Base-by-base conservation (phyloP, 2,329 filamentous ascomycete genomes). In the Escovopsis weberi region DNA sequence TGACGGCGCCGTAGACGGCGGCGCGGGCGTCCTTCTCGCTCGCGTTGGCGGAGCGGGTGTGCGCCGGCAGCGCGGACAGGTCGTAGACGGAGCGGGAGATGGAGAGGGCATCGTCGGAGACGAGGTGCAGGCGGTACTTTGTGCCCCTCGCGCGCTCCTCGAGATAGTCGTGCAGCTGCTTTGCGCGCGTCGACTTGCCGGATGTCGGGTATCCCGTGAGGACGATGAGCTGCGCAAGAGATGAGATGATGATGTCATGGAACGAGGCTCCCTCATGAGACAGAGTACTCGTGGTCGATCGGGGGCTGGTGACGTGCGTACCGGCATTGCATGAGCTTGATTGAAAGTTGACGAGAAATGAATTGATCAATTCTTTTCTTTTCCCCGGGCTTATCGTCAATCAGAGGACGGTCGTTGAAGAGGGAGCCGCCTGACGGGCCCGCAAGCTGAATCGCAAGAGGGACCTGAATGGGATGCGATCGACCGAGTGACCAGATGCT, bases 21-120 rank as follows among this genome's bases (percentile, higher is more conserved):
- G 85, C 85, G 26, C 85, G 76, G 1, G 84, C 85, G 62, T 89
- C 82, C 59, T 93, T 93, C 57, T 93, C 85, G 1, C 78, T 73
- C 26, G 76, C 73, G 52, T 83, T 83, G 45, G 83, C 82, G 26
- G 80, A 82, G 46, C 82, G 76, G 32, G 73, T 70, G 53, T 81
- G 75, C 4, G 68, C 69, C 3, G 70, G 70, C 19, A 77, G 62
- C 4, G 66, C 62, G 2, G 73, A 75, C 35, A 81, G 69, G 53
- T 81, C 76, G 66, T 89, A 89, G 36, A 84, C 83, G 44, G 70
- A 56, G 46, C 83, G 80, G 3, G 77, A 67, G 43, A 88, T 78
- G 37, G 77, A 77, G 37, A 87, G 74, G 4, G 71, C 70, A 49
- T 83, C 74, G 63, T 88, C 82, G 43, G 80, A 83, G 53, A 89